Base-by-base conservation (phyloP, 2,329 filamentous ascomycete genomes). In the Blastomyces percursus region DNA sequence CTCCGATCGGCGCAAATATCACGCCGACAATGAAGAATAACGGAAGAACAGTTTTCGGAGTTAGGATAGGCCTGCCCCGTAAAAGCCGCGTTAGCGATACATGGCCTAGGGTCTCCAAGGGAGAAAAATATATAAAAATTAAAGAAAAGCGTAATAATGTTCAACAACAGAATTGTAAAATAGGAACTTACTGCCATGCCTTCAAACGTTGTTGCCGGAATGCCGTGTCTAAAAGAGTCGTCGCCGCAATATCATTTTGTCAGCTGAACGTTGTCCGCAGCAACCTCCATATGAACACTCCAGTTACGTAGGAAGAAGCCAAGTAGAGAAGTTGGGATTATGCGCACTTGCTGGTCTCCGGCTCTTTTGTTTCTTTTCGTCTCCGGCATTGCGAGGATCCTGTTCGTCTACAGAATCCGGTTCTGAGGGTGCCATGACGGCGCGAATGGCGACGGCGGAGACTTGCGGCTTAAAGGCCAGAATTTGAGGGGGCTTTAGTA, bases 181-280 rank as follows among this genome's bases (percentile, higher is more conserved):
- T 60, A 68, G 55, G 61, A 56, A 84, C 91, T 77, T 81, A 95
- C 88, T 99, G 94, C 94, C 94, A 99, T 80, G 94, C 94, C 79
- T 97, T 96, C 76, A 99, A 79, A 73, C 94, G 87, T 78, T 99
- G 94, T 75, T 99, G 94, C 70, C 94, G 85, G 75, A 97, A 99
- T 12, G 94, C 94, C 64, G 93, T 97, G 79, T 97, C 91, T 96
- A 72, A 62, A 57, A 56, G 9, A 19, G 35, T 38, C 5, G 35
- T 21, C 50, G 14, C 54, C 59, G 14, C 32, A 56, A 24, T 14
- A 46, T 21, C 50, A 54, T 35, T 30, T 40, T 44, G 48, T 50
- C 60, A 64, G 61, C 55, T 35, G 44, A 46, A 40, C 9, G 48
- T n/a, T 57, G 30, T 46, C 44, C 60, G 24, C 8, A n/a, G 21